These are phyloP conservation scores for Curvularia sp. DNA, from an alignment of 2,329 filamentous ascomycete genomes.

Conservation along the genomic window DNA sequence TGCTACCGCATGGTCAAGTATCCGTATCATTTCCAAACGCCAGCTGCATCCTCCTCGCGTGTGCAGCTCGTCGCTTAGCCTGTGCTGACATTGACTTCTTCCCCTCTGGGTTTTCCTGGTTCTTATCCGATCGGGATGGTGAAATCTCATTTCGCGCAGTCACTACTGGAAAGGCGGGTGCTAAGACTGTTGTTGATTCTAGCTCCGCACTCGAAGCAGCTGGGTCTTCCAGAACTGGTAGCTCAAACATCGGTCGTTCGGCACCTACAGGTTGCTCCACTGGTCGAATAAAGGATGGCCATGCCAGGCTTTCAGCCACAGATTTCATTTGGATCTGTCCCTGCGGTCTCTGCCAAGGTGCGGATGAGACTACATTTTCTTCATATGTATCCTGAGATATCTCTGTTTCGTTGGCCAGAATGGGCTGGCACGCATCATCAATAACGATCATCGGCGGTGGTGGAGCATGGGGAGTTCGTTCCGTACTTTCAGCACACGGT, in stretches of 20 bases:
- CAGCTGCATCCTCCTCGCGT: conserved; percentile 37
- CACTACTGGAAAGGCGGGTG: neutral
- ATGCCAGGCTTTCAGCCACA: neutral
- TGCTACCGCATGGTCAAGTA: neutral
- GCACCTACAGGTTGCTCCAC: neutral
- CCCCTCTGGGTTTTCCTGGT: neutral
- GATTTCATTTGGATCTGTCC: conserved; percentile 8
- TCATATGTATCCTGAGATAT: neutral
- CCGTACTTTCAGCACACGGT: neutral
- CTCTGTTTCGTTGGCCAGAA: neutral
- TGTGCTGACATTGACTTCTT: conserved; percentile 30
- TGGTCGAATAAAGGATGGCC: neutral
- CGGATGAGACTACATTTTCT: conserved; percentile 11
- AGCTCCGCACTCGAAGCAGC: neutral
- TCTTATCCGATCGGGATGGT: neutral
- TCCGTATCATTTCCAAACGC: conserved; percentile 25
- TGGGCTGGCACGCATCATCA: neutral
- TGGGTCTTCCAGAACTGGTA: neutral
- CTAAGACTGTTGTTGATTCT: neutral
- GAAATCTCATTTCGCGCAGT: no score
- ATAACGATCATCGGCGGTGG: neutral
- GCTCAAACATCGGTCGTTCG: neutral
- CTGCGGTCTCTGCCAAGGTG: conserved; percentile 8
- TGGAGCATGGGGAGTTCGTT: neutral
- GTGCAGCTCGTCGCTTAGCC: conserved; percentile 37